phyloP scores from a whole-genome alignment of 2,329 filamentous ascomycete species.

The Aureobasidium mangrovei region DNA sequence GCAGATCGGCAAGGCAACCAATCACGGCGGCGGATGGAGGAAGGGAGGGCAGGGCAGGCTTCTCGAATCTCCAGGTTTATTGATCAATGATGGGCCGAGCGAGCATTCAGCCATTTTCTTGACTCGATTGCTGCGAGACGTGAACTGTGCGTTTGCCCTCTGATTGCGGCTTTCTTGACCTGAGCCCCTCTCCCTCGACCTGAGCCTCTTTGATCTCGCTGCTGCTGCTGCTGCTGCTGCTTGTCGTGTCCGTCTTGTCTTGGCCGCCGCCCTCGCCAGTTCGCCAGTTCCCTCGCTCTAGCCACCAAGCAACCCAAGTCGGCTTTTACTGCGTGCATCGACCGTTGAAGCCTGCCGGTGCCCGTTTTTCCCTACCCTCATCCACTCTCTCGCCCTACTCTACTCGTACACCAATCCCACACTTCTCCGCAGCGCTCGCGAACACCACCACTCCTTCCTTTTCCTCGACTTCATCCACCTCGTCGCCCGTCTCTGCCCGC shows the following conservation, averaged over 20 bases:
- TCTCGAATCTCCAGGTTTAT: constrained; percentile 5
- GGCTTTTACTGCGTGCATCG: constrained; percentile 6
- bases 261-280: neutral
- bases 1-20: neutral
- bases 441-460: neutral
- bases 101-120: neutral
- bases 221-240: neutral
- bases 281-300: neutral
- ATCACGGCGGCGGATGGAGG: neutral
- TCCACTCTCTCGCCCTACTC: constrained; percentile 2
- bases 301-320: neutral
- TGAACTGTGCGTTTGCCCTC: constrained; percentile 1
- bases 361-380: constrained; percentile 11
- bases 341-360: constrained; percentile 11
- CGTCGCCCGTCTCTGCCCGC: neutral
- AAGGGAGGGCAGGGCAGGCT: neutral
- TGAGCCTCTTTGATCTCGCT: neutral
- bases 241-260: constrained; percentile 7
- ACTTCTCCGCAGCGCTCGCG: constrained; percentile 7
- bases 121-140: constrained; percentile 5
- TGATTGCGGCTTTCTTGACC: neutral
- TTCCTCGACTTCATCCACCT: neutral
- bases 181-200: neutral
- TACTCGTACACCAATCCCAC: neutral
- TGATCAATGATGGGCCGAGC: neutral